Evolutionary conservation across 176 grass and related monocot species (phyloP).

Genomic region (Phoenix dactylifera): DNA sequence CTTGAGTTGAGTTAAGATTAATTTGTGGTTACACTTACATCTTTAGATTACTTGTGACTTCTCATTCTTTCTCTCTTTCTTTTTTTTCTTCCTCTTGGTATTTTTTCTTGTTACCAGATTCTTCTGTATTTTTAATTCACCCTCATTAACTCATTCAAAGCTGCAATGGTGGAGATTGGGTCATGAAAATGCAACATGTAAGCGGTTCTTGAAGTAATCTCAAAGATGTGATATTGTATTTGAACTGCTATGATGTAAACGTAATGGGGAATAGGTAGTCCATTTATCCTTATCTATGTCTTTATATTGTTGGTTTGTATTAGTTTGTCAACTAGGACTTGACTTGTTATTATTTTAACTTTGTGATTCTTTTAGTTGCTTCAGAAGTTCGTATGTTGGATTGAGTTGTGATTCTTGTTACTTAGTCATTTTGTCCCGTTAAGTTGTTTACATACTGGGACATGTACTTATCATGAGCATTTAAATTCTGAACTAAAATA

Average conservation of each 20-base stretch:
- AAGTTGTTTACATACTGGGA: background rate
- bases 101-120: background rate
- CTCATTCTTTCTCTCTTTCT: too few species aligned
- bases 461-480: background rate
- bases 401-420: too few species aligned
- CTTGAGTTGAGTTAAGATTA: too few species aligned
- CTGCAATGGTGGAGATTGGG: slow-evolving; percentile 45
- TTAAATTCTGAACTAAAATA: slow-evolving; percentile 10
- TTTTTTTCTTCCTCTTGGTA: too few species aligned
- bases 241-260: slow-evolving; percentile 6
- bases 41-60: too few species aligned
- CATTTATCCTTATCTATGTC: too few species aligned
- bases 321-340: too few species aligned
- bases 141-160: slow-evolving; percentile 23
- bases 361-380: too few species aligned
- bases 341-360: too few species aligned
- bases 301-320: too few species aligned
- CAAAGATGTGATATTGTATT: slow-evolving; percentile 13
- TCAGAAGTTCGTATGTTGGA: too few species aligned
- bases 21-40: too few species aligned
- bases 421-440: background rate
- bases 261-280: background rate
- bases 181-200: slow-evolving; percentile 36
- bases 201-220: slow-evolving; percentile 22
- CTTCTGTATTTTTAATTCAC: background rate